Conservation (phyloP, 2,329 filamentous ascomycete species). For the Calonectria leucothoes region DNA sequence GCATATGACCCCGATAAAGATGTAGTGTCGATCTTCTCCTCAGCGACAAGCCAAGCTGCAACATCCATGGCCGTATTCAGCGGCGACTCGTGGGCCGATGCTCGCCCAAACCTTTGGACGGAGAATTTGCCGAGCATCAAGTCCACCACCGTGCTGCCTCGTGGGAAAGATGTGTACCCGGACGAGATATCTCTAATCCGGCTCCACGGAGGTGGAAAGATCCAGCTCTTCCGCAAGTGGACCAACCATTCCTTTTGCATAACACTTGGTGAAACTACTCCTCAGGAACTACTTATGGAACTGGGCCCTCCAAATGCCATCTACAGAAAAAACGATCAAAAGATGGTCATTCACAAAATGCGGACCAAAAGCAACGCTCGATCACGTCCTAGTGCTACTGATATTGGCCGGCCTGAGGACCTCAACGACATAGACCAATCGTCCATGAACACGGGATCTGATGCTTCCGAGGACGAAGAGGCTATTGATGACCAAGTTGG, state of each 20-base stretch:
- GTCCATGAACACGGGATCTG: slow-evolving; percentile 76
- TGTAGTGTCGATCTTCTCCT: slow-evolving; percentile 87
- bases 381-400: slow-evolving; percentile 56
- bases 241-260: slow-evolving; percentile 77
- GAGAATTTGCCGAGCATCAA: slow-evolving; percentile 80
- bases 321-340: slow-evolving; percentile 89
- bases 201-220: slow-evolving; percentile 80
- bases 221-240: slow-evolving; percentile 82
- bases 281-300: slow-evolving; percentile 90
- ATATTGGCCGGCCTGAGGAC: slow-evolving; percentile 64
- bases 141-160: slow-evolving; percentile 74
- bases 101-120: slow-evolving; percentile 80
- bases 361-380: slow-evolving; percentile 64
- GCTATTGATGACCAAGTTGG: slow-evolving; percentile 67
- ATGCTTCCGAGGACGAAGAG: slow-evolving; percentile 72
- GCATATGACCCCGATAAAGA: slow-evolving; percentile 82
- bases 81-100: slow-evolving; percentile 91
- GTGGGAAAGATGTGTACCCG: slow-evolving; percentile 82
- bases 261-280: slow-evolving; percentile 84
- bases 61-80: slow-evolving; percentile 91
- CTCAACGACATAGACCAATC: slow-evolving; percentile 80
- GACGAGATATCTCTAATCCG: slow-evolving; percentile 88
- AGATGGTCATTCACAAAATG: slow-evolving; percentile 85
- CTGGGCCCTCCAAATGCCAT: slow-evolving; percentile 94
- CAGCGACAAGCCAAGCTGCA: slow-evolving; percentile 79